These are phyloP conservation scores for Globisporangium apiculatum DNA, from an alignment of 352 stramenopile genomes.

Conservation along the genomic window DNA sequence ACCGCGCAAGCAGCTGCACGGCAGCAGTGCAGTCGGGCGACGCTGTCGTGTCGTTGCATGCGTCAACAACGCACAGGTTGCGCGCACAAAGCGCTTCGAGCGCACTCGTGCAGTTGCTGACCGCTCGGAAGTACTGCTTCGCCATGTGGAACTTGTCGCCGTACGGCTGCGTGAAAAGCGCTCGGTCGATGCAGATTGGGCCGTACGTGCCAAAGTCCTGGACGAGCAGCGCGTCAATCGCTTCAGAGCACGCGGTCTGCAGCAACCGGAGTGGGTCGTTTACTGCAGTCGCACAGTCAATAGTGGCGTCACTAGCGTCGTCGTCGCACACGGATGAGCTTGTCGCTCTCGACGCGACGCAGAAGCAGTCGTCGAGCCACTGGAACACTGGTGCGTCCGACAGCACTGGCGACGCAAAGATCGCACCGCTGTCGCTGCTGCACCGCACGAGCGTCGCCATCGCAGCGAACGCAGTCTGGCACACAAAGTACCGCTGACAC, in stretches of 20 bases:
- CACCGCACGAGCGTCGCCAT: constrained; percentile 13
- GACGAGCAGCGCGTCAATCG: constrained; percentile 25
- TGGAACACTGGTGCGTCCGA: constrained; percentile 18
- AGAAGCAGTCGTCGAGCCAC: constrained; percentile 63
- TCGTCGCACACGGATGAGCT: too few species aligned
- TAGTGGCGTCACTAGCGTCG: not conserved
- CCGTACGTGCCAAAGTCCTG: constrained; percentile 20
- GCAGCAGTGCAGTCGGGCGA: not conserved
- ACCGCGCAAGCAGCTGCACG: constrained; percentile 24
- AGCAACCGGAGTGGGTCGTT: constrained; percentile 22
- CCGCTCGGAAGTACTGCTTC: constrained; percentile 31
- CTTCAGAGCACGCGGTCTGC: constrained; percentile 27
- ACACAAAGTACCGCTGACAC: constrained; percentile 27
- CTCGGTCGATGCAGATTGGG: constrained; percentile 32
- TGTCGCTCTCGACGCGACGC: constrained; percentile 16
- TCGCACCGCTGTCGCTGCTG: constrained; percentile 1
- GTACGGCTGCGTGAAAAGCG: constrained; percentile 22
- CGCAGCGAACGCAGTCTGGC: constrained; percentile 22
- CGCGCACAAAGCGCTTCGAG: constrained; percentile 1
- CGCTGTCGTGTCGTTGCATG: constrained; percentile 1
- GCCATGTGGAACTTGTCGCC: constrained; percentile 25
- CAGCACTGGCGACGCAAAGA: constrained; percentile 12
- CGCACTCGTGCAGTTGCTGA: constrained; percentile 12
- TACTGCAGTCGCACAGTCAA: too few species aligned
- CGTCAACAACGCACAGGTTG: too few species aligned